Conservation (phyloP, 1,139 yeast species). For the Yamadazyma diddensiae region DNA sequence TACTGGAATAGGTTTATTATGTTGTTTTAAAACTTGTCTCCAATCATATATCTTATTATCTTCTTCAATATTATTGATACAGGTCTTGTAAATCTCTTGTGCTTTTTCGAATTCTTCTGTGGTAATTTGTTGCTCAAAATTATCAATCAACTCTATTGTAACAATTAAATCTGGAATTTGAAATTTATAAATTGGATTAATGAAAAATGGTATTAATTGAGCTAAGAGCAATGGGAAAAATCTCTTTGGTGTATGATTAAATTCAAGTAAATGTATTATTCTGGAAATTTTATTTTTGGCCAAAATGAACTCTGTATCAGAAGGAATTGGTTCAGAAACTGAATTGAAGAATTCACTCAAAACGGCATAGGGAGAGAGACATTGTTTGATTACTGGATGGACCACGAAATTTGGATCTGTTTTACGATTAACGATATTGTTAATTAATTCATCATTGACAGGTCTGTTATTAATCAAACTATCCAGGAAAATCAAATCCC, state of each 20-base stretch:
- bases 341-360: constrained; percentile 47
- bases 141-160: constrained; percentile 48
- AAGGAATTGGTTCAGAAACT: constrained; percentile 26
- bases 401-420: constrained; percentile 33
- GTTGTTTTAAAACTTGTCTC: constrained; percentile 22
- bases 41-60: constrained; percentile 19
- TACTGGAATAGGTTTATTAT: constrained; percentile 19
- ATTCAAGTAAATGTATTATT: constrained; percentile 55
- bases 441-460: constrained; percentile 53
- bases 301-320: constrained; percentile 20
- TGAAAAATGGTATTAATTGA: constrained; percentile 47
- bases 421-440: constrained; percentile 47
- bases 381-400: constrained; percentile 61
- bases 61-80: constrained; percentile 18
- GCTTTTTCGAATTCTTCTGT: constrained; percentile 27
- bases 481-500: constrained; percentile 58
- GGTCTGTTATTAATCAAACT: constrained; percentile 53
- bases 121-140: constrained; percentile 34
- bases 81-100: constrained; percentile 30
- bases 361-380: constrained; percentile 72
- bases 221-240: constrained; percentile 50
- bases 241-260: constrained; percentile 62
- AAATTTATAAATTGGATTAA: constrained; percentile 22
- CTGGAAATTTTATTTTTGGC: constrained; percentile 22
- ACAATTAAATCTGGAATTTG: constrained; percentile 45